Conservation (phyloP, 2,329 filamentous ascomycete species). For the Lachnellula subtilissima region DNA sequence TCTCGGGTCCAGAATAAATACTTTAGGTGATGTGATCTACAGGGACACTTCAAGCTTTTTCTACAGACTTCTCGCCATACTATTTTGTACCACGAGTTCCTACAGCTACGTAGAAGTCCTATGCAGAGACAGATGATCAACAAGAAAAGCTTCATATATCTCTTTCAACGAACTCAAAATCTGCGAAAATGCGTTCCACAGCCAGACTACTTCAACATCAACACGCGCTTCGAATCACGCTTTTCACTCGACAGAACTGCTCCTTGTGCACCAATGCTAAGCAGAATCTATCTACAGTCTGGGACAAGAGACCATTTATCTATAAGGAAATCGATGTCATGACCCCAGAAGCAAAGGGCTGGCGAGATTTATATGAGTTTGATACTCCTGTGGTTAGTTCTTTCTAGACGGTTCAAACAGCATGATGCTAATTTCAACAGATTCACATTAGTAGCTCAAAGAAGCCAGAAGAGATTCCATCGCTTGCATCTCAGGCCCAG, state of each 20-base stretch:
- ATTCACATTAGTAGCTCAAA: constrained; percentile 56
- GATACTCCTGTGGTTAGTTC: constrained; percentile 68
- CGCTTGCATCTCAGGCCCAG: constrained; percentile 38
- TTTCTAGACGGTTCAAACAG: neutral
- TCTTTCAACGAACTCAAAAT: neutral
- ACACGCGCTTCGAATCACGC: constrained; percentile 60
- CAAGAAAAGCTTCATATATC: too few relatives aligned
- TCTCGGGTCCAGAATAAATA: too few relatives aligned
- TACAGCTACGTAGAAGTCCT: too few relatives aligned
- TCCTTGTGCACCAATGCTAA: constrained; percentile 67
- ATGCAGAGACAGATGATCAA: too few relatives aligned
- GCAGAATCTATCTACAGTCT: constrained; percentile 62
- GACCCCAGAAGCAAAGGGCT: constrained; percentile 54
- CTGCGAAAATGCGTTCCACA: constrained; percentile 45
- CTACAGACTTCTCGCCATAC: too few relatives aligned
- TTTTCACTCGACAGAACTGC: constrained; percentile 70
- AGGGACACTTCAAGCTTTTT: too few relatives aligned
- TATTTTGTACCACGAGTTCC: too few relatives aligned
- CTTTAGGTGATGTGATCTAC: too few relatives aligned
- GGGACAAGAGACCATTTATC: constrained; percentile 61
- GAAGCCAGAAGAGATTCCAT: constrained; percentile 46
- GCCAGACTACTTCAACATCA: constrained; percentile 42
- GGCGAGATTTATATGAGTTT: constrained; percentile 73
- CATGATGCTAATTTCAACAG: constrained; percentile 29
- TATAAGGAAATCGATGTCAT: constrained; percentile 68